Conservation (phyloP, 106 monocot genomes). For the Dendrobium huoshanense region DNA sequence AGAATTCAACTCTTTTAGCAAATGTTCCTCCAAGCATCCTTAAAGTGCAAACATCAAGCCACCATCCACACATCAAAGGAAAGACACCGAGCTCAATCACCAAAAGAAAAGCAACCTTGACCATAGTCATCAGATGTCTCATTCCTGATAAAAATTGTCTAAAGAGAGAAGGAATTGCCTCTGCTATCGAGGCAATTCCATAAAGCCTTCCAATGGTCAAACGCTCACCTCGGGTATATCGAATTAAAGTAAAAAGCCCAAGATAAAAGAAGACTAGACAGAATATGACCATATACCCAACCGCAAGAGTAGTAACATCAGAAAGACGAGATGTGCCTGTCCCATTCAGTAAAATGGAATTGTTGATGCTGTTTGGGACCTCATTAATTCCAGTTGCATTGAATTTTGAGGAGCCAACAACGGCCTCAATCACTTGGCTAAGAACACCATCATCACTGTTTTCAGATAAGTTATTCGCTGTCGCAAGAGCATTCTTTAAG, state of each 20-base stretch:
- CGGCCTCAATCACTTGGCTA: slow-evolving; percentile 40
- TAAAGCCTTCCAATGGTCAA: slow-evolving; percentile 78
- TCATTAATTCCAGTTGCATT: slow-evolving; percentile 44
- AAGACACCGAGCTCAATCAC: slow-evolving; percentile 97
- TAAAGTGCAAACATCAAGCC: slow-evolving; percentile 95
- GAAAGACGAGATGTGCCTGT: slow-evolving; percentile 71
- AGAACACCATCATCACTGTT: slow-evolving; percentile 40
- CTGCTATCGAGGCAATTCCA: slow-evolving; percentile 63
- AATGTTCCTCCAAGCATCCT: slow-evolving; percentile 86
- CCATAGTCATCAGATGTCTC: slow-evolving; percentile 93
- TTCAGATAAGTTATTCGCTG: slow-evolving; percentile 65
- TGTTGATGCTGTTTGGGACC: slow-evolving; percentile 22
- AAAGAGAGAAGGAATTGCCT: slow-evolving; percentile 78
- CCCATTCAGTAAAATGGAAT: slow-evolving; percentile 22
- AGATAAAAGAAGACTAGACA: slow-evolving; percentile 71
- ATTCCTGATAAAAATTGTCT: slow-evolving; percentile 69
- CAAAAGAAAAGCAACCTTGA: slow-evolving; percentile 96
- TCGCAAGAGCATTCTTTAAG: slow-evolving; percentile 62
- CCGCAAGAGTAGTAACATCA: slow-evolving; percentile 80
- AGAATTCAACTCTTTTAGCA: slow-evolving; percentile 82
- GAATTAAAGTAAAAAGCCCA: slow-evolving; percentile 71
- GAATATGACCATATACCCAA: slow-evolving; percentile 85
- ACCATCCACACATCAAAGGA: slow-evolving; percentile 99
- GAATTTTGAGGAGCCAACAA: slow-evolving; percentile 43
- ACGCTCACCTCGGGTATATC: slow-evolving; percentile 72